phyloP scores from a whole-genome alignment of 2,329 filamentous ascomycete genomes.

The Penicillium palitans region DNA sequence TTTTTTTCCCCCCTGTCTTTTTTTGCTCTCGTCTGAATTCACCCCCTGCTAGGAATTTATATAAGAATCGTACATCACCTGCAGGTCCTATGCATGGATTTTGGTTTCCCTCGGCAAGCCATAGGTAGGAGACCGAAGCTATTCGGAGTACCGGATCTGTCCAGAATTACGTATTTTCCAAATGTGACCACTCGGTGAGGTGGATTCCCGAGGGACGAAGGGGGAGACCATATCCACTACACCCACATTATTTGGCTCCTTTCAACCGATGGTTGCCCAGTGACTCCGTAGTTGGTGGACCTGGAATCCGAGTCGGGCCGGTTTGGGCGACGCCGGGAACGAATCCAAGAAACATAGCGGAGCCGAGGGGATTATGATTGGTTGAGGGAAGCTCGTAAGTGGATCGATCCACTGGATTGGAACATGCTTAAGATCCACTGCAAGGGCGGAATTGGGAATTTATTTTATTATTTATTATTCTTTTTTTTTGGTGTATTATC shows the following conservation, averaged over 20 bases:
- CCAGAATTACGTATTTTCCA: constrained; percentile 21
- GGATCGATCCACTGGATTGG: constrained; percentile 20
- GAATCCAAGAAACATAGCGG: constrained; percentile 18
- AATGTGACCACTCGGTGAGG: constrained; percentile 27
- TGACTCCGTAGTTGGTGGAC: constrained; percentile 25
- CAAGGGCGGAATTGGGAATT: constrained; percentile 16
- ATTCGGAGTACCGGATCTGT: constrained; percentile 4
- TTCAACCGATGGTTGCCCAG: constrained; percentile 27
- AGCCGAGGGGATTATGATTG: constrained; percentile 20
- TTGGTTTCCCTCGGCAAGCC: constrained; percentile 4
- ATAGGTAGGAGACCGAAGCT: neutral
- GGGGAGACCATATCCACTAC: constrained; percentile 14
- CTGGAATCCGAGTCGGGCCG: constrained; percentile 32
- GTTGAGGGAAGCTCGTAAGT: constrained; percentile 5
- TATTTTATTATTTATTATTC: neutral
- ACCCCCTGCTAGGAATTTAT: neutral
- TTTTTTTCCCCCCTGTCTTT: neutral
- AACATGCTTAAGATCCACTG: constrained; percentile 28
- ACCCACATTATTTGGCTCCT: constrained; percentile 15
- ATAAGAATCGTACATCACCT: neutral
- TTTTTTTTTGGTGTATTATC: neutral
- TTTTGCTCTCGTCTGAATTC: neutral
- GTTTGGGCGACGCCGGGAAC: constrained; percentile 27
- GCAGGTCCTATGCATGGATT: constrained; percentile 4
- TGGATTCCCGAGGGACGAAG: constrained; percentile 22